Base-by-base conservation (phyloP, 2,329 filamentous ascomycete species). In the Xylariaceae sp. region DNA sequence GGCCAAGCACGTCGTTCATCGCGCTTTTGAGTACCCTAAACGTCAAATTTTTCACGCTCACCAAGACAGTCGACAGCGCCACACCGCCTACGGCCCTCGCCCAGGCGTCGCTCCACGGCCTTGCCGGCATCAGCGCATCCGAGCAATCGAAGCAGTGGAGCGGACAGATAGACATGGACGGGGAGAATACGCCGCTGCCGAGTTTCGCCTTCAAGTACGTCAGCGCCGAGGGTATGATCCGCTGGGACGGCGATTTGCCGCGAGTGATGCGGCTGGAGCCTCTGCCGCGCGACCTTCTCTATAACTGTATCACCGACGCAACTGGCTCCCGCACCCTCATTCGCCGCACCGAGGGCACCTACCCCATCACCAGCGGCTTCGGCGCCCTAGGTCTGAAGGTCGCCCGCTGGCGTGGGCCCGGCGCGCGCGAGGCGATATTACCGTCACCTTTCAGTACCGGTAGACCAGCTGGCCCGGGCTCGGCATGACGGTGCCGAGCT, bases 401-500 rank as follows among this genome's bases (percentile, higher is more conserved):
- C 0, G 53, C 56, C 5, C 43, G 51, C 10, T 64, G 57, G 35
- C 57, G 5, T 36, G 39, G 9, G 42, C 54, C 35, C 38, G 53
- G 3, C 46, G 59, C 1, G 21, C 14, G 2, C 46, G 43, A 12
- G 63, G 62, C 5, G 61, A 65, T 39, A 65, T 65, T 32, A 30
- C 59, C 1, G 42, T 64, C 12, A 55, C 62, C 0, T 53, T 68
- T 33, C 58, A 63, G 34, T n/a, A n/a, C n/a, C n/a, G n/a, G n/a
- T 68, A 57, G 58, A 66, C 61, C 2, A 49, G 47, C 2, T 68
- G 65, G 65, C 50, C 53, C 1, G 58, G 56, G 0, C 37, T 64
- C 18, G 63, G 64, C 3, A 53, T 68, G 50, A 59, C 53, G 0
- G 49, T n/a, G 51, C 55, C 0, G 65, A 68, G 41, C 44, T 68